Evolutionary conservation across 257 asterid genomes (phyloP), one percentile per base, ranked within the genome.

Genomic region (Coffea canephora): DNA sequence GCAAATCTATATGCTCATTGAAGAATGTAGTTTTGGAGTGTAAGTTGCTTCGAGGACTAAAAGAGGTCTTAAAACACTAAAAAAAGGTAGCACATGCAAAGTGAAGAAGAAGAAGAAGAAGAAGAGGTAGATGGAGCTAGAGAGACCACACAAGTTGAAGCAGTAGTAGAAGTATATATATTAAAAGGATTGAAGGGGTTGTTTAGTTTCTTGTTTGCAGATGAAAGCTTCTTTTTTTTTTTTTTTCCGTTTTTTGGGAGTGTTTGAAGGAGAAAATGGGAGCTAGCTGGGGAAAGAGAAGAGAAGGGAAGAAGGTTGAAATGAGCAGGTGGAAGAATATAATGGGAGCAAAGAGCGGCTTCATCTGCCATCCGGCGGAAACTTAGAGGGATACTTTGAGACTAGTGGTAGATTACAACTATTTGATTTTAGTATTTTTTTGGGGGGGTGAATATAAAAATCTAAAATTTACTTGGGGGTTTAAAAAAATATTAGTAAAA

Each of bases 331-430:
- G 96, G 95, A 87, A 88, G 91, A 87, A 89, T 91, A 87, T 91
- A 91, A 89, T 84, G 97, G 97, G 84, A 86, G 87, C 52, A 83
- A 86, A 82, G 82, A 87, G 95, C 96, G 97, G 96, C 88, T 91
- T 87, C 76, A 76, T 87, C 94, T 88, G 95, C 94, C 96, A 92
- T 88, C 87, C 94, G 97, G 98, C 96, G 94, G 84, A 83, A 87
- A 86, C 82, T 78, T 84, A 87, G 94, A 89, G 94, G 89, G 95
- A 79, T 76, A 77, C 74, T 13, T 65, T 64, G 36, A 39, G 31
- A 4, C 3, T 39, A 39, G 43, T 39, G 1, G 43, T 39, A 39
- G 43, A 39, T 39, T 39, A 39, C 43, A 2, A 39, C 43, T 39
- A 39, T 3, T 39, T 39, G 14, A 19, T 3, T 69, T 1, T 7